phyloP scores from a whole-genome alignment of 2,329 filamentous ascomycete species.

The Aspergillus japonicus region DNA sequence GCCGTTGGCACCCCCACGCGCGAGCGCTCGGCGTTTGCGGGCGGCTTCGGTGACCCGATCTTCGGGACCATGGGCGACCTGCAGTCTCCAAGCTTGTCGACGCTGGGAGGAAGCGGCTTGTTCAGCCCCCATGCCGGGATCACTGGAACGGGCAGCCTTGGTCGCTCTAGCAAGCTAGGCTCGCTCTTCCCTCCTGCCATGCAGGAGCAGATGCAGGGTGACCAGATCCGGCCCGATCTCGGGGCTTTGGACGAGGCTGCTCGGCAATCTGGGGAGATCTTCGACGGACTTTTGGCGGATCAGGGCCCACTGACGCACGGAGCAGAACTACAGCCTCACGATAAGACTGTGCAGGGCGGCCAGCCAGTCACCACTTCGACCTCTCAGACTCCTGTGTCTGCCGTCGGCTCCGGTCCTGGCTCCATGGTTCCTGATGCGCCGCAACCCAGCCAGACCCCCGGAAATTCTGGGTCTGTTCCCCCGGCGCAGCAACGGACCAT shows the following conservation, averaged over 20 bases:
- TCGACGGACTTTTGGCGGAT: neutral
- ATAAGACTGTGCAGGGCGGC: slow-evolving; percentile 31
- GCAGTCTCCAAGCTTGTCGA: slow-evolving; percentile 51
- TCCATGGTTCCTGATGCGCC: slow-evolving; percentile 32
- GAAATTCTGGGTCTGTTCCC: slow-evolving; percentile 60
- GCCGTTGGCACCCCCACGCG: slow-evolving; percentile 72
- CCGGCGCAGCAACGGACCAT: slow-evolving; percentile 75
- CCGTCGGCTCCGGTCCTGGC: slow-evolving; percentile 33
- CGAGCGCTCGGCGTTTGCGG: slow-evolving; percentile 52
- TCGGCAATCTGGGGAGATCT: slow-evolving; percentile 55
- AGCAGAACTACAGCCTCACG: slow-evolving; percentile 28
- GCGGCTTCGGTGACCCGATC: slow-evolving; percentile 59
- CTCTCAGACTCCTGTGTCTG: slow-evolving; percentile 39
- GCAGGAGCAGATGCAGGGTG: slow-evolving; percentile 82
- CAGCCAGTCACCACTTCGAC: slow-evolving; percentile 32
- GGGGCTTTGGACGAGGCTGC: slow-evolving; percentile 57
- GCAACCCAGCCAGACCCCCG: slow-evolving; percentile 35
- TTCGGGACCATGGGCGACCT: slow-evolving; percentile 76
- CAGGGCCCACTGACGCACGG: slow-evolving; percentile 1
- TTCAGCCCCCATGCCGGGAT: slow-evolving; percentile 63
- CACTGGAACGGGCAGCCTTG: slow-evolving; percentile 63
- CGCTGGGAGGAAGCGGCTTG: slow-evolving; percentile 48
- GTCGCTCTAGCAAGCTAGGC: slow-evolving; percentile 77
- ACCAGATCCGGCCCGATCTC: slow-evolving; percentile 60
- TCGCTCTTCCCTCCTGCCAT: slow-evolving; percentile 84